Evolutionary conservation across 176 grass and related monocot species (phyloP).

Genomic region (Pontederia paniculata): DNA sequence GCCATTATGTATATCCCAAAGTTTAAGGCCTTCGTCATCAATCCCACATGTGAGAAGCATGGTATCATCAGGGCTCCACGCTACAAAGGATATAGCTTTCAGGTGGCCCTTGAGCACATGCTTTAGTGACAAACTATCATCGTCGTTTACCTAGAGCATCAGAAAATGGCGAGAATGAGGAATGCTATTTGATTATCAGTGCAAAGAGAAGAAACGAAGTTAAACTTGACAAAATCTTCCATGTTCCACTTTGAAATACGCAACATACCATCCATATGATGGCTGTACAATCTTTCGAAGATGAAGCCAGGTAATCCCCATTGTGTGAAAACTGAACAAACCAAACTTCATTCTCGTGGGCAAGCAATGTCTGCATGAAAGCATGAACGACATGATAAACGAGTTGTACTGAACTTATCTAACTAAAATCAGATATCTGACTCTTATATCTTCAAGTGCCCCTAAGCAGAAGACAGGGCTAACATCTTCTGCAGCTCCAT

Average conservation of each 20-base stretch:
- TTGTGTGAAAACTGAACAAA: constrained; percentile 97
- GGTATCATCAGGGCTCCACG: constrained; percentile 79
- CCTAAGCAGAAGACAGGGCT: no score
- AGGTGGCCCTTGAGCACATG: constrained; percentile 57
- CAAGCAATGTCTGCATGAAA: constrained; percentile 78
- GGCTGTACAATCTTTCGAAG: constrained; percentile 84
- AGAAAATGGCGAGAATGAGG: background rate
- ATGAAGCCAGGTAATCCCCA: constrained; percentile 80
- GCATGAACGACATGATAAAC: constrained; percentile 33
- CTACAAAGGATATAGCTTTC: constrained; percentile 58
- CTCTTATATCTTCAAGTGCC: no score
- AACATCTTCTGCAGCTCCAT: background rate
- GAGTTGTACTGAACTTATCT: background rate
- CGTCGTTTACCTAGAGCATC: constrained; percentile 61
- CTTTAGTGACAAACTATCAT: constrained; percentile 51
- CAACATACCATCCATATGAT: constrained; percentile 85
- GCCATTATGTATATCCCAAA: constrained; percentile 71
- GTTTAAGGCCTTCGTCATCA: constrained; percentile 47
- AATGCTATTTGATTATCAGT: background rate
- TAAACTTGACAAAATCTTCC: background rate
- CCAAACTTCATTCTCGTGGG: constrained; percentile 96
- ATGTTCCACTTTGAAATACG: no score
- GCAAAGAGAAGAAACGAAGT: background rate
- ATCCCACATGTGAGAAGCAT: constrained; percentile 84
- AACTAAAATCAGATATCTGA: background rate